These are phyloP conservation scores for Glycine latifolia DNA, from an alignment of 306 rosid genomes.

Conservation along the genomic window DNA sequence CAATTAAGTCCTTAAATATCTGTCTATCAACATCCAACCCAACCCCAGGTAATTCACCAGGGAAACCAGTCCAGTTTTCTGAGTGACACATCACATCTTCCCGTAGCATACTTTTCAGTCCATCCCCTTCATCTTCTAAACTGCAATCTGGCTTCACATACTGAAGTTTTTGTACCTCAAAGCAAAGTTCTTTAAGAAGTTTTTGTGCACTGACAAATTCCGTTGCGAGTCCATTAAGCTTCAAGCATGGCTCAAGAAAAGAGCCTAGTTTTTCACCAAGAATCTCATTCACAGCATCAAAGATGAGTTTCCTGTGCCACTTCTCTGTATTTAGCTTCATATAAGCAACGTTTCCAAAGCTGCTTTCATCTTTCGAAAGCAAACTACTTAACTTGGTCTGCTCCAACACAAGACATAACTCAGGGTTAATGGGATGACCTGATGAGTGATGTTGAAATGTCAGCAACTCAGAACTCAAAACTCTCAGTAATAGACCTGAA, in stretches of 20 bases:
- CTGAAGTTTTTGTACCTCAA: slow-evolving; percentile 64
- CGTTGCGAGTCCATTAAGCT: slow-evolving; percentile 56
- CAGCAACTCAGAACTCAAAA: slow-evolving; percentile 60
- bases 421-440: slow-evolving; percentile 74
- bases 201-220: slow-evolving; percentile 63
- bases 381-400: slow-evolving; percentile 70
- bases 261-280: slow-evolving; percentile 57
- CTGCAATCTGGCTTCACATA: slow-evolving; percentile 52
- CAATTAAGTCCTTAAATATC: slow-evolving; percentile 75
- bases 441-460: slow-evolving; percentile 76
- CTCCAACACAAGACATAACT: slow-evolving; percentile 76
- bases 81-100: slow-evolving; percentile 63
- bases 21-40: slow-evolving; percentile 72
- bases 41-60: slow-evolving; percentile 53
- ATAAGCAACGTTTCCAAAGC: slow-evolving; percentile 43
- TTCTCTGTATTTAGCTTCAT: slow-evolving; percentile 54
- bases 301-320: slow-evolving; percentile 68
- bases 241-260: slow-evolving; percentile 61
- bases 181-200: slow-evolving; percentile 74
- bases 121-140: slow-evolving; percentile 63
- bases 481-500: slow-evolving; percentile 75
- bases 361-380: slow-evolving; percentile 54
- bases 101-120: slow-evolving; percentile 52
- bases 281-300: slow-evolving; percentile 76
- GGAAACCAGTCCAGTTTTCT: slow-evolving; percentile 63